Conservation (phyloP, 2,329 filamentous ascomycete genomes). For the Diplodia scrobiculata region DNA sequence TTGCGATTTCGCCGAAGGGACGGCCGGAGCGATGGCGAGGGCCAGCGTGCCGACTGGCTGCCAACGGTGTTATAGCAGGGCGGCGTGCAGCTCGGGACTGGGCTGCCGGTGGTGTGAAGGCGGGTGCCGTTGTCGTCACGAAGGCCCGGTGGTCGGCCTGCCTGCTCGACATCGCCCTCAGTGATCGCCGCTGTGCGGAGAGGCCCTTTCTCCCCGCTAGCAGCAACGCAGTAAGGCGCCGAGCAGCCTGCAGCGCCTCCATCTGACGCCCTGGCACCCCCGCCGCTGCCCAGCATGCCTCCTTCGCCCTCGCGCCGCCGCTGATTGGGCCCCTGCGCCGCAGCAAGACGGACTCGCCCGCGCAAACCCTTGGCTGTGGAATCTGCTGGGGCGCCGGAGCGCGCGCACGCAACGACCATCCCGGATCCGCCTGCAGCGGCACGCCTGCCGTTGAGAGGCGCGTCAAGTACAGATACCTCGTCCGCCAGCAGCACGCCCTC, state of each 20-base stretch:
- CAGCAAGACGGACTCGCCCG: slow-evolving; percentile 9
- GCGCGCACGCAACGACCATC: slow-evolving; percentile 11
- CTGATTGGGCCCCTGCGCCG: slow-evolving; percentile 16
- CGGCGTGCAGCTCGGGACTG: not conserved
- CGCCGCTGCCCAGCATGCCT: slow-evolving; percentile 2
- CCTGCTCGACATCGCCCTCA: not conserved
- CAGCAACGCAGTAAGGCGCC: slow-evolving; percentile 23
- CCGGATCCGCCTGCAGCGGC: slow-evolving; percentile 15
- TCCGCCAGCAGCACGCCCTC: not conserved
- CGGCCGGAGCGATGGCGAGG: slow-evolving; percentile 9
- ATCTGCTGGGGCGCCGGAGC: slow-evolving; percentile 9
- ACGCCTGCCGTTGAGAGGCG: slow-evolving; percentile 6
- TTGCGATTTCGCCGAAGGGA: slow-evolving; percentile 25
- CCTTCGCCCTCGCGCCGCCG: not conserved
- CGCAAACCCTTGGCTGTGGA: slow-evolving; percentile 18
- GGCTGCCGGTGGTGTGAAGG: slow-evolving; percentile 15
- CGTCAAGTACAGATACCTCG: slow-evolving; percentile 4
- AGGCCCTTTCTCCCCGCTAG: slow-evolving; percentile 22
- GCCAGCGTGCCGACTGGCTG: not conserved
- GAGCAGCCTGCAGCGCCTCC: slow-evolving; percentile 23
- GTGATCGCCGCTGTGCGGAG: slow-evolving; percentile 26
- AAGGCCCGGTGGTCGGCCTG: not conserved
- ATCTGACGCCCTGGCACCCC: slow-evolving; percentile 20
- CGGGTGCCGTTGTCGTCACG: slow-evolving; percentile 17
- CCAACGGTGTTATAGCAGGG: slow-evolving; percentile 6